A percentile compares a stretch with the other conserved stretches of the same genome.
phyloP scores from a whole-genome alignment of 2,329 filamentous ascomycete genomes.

The Claviceps citrina region DNA sequence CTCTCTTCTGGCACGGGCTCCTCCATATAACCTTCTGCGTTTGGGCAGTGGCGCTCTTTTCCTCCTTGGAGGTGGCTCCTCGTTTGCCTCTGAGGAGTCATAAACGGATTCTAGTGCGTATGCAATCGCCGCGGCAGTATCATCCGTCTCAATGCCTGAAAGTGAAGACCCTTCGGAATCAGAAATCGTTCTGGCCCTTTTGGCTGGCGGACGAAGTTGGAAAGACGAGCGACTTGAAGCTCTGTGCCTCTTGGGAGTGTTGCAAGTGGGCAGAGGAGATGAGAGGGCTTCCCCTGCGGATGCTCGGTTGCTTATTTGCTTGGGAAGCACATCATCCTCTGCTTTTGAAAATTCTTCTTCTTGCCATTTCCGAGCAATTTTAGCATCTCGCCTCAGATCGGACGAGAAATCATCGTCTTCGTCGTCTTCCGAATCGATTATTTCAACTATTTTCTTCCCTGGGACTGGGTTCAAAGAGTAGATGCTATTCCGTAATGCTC shows the following conservation, averaged over 20 bases:
- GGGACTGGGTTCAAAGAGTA: conserved; percentile 30
- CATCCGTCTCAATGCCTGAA: conserved; percentile 18
- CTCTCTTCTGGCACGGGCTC: background rate
- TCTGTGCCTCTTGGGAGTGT: conserved; percentile 13
- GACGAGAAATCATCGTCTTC: conserved; percentile 16
- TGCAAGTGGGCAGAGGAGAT: conserved; percentile 5
- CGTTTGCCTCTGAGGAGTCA: too few relatives aligned
- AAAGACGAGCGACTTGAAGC: conserved; percentile 9
- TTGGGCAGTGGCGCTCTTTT: background rate
- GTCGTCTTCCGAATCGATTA: conserved; percentile 25
- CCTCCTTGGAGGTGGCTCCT: conserved; percentile 15
- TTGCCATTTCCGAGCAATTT: conserved; percentile 21
- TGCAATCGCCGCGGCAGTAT: too few relatives aligned
- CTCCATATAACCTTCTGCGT: background rate
- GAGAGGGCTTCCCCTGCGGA: background rate
- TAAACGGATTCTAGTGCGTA: too few relatives aligned
- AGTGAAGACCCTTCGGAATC: conserved; percentile 15
- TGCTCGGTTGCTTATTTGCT: conserved; percentile 1
- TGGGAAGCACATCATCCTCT: background rate
- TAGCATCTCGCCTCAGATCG: conserved; percentile 14
- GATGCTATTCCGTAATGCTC: conserved; percentile 25
- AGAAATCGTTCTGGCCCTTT: conserved; percentile 16
- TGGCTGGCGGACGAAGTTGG: conserved; percentile 13
- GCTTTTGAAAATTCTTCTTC: conserved; percentile 16
- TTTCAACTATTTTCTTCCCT: conserved; percentile 28